phyloP scores from a whole-genome alignment of 345 rosid species.

The Draba incana region DNA sequence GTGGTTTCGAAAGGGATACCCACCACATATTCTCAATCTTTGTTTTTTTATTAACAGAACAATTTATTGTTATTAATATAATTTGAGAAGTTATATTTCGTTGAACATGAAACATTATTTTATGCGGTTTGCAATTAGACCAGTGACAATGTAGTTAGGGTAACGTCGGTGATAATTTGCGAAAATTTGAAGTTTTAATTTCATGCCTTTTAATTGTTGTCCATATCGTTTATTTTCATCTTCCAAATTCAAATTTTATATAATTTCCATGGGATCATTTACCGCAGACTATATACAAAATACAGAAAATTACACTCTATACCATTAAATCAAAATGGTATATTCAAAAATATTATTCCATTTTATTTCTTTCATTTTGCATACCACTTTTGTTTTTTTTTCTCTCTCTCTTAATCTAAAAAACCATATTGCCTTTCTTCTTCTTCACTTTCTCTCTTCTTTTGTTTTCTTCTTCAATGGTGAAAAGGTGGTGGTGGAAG shows the following conservation, averaged over 20 bases:
- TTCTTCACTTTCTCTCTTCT: no score
- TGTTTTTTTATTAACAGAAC: background rate
- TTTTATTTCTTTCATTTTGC: no score
- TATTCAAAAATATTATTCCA: no score
- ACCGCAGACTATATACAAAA: constrained; percentile 3
- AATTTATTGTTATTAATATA: background rate
- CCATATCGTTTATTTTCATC: constrained; percentile 18
- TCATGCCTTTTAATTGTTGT: background rate
- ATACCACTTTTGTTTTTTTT: no score
- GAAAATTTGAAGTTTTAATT: background rate
- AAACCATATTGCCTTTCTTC: no score
- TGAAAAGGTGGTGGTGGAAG: no score
- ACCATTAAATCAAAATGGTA: no score
- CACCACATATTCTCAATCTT: constrained; percentile 31
- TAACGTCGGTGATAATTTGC: constrained; percentile 29
- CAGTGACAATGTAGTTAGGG: constrained; percentile 27
- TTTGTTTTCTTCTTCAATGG: no score
- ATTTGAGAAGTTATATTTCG: constrained; percentile 2
- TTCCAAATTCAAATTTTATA: constrained; percentile 7
- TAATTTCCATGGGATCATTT: constrained; percentile 3
- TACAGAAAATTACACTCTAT: no score
- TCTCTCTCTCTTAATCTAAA: no score
- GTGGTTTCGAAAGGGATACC: constrained; percentile 22
- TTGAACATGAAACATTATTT: constrained; percentile 22
- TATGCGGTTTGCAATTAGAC: constrained; percentile 13